Base-by-base conservation (phyloP, 2,329 filamentous ascomycete genomes). In the Hypocrella siamensis region DNA sequence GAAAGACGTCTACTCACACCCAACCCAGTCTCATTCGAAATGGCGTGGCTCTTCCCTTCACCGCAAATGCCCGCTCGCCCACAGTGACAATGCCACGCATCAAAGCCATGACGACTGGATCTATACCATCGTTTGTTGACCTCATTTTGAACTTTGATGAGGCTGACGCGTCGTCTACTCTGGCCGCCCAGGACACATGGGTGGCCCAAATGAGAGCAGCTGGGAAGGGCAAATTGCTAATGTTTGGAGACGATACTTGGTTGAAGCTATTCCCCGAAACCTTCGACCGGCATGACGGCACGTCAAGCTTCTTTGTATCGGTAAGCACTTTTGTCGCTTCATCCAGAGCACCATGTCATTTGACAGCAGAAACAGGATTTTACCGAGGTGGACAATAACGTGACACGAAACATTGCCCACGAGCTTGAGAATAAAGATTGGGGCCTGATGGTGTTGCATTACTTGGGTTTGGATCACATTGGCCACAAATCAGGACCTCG, bases 211-310 rank as follows among this genome's bases (percentile, higher is more conserved):
- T 98, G 58, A 88, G 78, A 52, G 74, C 75, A 22, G 79, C 74
- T 45, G 59, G 63, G 17, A 52, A 60, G 14, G 83, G 82, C 15
- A 85, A 82, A 46, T 65, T 96, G 39, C 63, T 94, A 50, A 90
- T 98, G 78, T 94, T 90, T 48, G 90, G 90, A 30, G 90, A 98
- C 48, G 90, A 98, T 52, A 98, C 90, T 15, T 98, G 90, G 92
- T 61, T 98, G 43, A 96, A 94, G 60, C 65, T 98, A 11, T 98
- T 98, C 46, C 90, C 90, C 1, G 74, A 70, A 12, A 84, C 79
- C 30, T 98, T 98, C 58, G 74, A 78, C 43, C 75, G 86, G 26
- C 66, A 75, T 31, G 92, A 98, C 54, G 90, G 92, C 30, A 98
- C 90, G 3, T 85, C 85, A 35, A 96, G 88, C 58, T 98, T 98